Conservation (phyloP, 2,329 filamentous ascomycete species). For the Mycocentrospora acerina region DNA sequence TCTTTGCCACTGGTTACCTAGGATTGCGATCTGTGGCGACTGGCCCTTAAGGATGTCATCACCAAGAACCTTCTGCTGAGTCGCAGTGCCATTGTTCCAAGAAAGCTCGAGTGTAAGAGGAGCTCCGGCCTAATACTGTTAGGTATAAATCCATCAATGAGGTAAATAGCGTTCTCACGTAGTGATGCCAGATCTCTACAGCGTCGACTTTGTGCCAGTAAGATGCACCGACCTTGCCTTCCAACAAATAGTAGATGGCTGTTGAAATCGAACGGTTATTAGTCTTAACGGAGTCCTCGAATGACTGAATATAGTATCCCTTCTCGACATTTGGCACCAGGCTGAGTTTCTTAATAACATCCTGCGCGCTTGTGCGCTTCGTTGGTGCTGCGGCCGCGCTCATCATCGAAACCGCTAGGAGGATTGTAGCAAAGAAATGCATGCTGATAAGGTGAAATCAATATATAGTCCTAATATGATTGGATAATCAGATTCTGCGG, state of each 20-base stretch:
- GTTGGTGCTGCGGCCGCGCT: neutral
- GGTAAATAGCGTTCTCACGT: slow-evolving; percentile 16
- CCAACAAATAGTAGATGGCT: slow-evolving; percentile 56
- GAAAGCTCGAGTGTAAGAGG: slow-evolving; percentile 52
- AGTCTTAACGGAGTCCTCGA: slow-evolving; percentile 41
- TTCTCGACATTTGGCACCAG: slow-evolving; percentile 52
- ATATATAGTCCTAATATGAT: too few relatives aligned
- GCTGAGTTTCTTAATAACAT: slow-evolving; percentile 48
- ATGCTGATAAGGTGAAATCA: too few relatives aligned
- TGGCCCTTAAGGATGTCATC: slow-evolving; percentile 48
- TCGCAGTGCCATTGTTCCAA: slow-evolving; percentile 44
- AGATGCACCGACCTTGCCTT: slow-evolving; percentile 46
- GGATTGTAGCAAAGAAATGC: too few relatives aligned
- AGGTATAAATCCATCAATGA: too few relatives aligned
- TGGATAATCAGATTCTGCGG: too few relatives aligned
- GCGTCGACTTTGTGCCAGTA: slow-evolving; percentile 55
- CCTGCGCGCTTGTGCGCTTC: slow-evolving; percentile 33
- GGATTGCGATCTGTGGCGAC: slow-evolving; percentile 48
- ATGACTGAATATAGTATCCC: slow-evolving; percentile 53
- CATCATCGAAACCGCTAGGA: neutral
- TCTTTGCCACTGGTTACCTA: slow-evolving; percentile 50
- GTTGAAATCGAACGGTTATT: slow-evolving; percentile 50
- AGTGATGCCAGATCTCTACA: slow-evolving; percentile 57
- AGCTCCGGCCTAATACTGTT: slow-evolving; percentile 44
- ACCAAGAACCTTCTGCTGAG: slow-evolving; percentile 41